Evolutionary conservation across 139 green algal species (phyloP).

Genomic region (Penium margaritaceum): DNA sequence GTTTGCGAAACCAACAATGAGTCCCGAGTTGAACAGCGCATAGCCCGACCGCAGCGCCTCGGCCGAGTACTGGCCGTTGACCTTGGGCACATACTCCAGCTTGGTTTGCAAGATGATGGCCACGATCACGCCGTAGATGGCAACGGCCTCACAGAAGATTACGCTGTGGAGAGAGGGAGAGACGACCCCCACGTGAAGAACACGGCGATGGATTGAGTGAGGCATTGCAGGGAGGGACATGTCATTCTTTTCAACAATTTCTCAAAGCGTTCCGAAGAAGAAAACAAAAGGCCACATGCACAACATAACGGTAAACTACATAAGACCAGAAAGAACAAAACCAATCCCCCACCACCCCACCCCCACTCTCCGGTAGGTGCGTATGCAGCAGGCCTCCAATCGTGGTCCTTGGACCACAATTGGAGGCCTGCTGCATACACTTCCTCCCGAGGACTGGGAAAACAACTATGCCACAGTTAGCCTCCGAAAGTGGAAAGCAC

Average conservation of each 20-base stretch:
- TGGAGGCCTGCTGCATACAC: too few species aligned
- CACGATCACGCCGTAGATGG: conserved; percentile 99
- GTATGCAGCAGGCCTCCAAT: too few species aligned
- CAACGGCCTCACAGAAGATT: conserved; percentile 98
- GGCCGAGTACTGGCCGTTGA: conserved; percentile 53
- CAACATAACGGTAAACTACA: too few species aligned
- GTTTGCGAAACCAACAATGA: conserved; percentile 90
- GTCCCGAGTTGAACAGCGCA: conserved; percentile 82
- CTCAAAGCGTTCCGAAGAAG: not conserved
- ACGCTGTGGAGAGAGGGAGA: conserved; percentile 54
- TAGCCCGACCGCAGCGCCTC: conserved; percentile 67
- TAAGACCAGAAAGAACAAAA: too few species aligned
- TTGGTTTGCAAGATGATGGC: conserved; percentile 98
- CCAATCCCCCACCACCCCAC: too few species aligned
- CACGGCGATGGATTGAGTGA: too few species aligned
- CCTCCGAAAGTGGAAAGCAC: too few species aligned
- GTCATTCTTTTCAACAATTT: not conserved
- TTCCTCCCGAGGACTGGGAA: too few species aligned
- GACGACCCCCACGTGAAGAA: too few species aligned
- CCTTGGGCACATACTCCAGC: conserved; percentile 55
- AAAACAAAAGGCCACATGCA: not conserved
- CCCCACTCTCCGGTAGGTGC: too few species aligned
- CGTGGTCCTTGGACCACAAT: too few species aligned
- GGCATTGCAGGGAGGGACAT: not conserved
- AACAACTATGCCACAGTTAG: too few species aligned